Conservation (phyloP, 2,329 filamentous ascomycete genomes). For the Grosmannia serpens region DNA sequence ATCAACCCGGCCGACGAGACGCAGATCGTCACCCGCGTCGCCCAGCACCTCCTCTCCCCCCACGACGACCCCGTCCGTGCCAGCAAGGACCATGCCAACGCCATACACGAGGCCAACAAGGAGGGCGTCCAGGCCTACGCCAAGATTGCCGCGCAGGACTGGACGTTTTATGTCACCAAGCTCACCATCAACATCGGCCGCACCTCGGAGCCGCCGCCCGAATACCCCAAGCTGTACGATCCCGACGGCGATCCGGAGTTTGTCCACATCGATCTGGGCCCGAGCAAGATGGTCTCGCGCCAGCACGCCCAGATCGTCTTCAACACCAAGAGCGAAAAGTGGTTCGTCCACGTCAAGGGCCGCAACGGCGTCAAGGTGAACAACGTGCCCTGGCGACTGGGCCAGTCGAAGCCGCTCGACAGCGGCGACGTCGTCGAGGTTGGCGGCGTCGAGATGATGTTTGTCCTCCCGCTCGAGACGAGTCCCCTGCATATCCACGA, state of each 20-base stretch:
- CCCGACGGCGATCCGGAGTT: constrained; percentile 35
- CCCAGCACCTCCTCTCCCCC: constrained; percentile 34
- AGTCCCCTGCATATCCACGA: constrained; percentile 55
- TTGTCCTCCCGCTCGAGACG: constrained; percentile 73
- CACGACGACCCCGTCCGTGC: constrained; percentile 42
- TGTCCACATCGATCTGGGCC: constrained; percentile 81
- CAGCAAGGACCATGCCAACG: constrained; percentile 50
- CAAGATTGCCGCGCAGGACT: constrained; percentile 70
- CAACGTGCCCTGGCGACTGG: constrained; percentile 56
- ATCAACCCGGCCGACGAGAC: constrained; percentile 37
- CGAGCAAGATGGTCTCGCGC: constrained; percentile 70
- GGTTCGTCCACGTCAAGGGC: constrained; percentile 80
- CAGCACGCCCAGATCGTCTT: constrained; percentile 67
- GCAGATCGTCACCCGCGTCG: constrained; percentile 43
- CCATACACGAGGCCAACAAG: constrained; percentile 48
- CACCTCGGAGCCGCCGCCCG: constrained; percentile 39
- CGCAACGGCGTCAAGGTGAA: constrained; percentile 86
- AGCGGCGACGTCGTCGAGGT: constrained; percentile 91
- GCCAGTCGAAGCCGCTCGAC: constrained; percentile 52
- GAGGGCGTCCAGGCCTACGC: constrained; percentile 64
- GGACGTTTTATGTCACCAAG: constrained; percentile 74
- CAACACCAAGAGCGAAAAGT: constrained; percentile 55
- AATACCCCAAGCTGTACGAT: constrained; percentile 25
- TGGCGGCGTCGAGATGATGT: constrained; percentile 94
- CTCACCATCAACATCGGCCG: constrained; percentile 68